These are phyloP conservation scores for Protomyces macrosporus DNA, from an alignment of 1,139 yeast species.

Conservation along the genomic window DNA sequence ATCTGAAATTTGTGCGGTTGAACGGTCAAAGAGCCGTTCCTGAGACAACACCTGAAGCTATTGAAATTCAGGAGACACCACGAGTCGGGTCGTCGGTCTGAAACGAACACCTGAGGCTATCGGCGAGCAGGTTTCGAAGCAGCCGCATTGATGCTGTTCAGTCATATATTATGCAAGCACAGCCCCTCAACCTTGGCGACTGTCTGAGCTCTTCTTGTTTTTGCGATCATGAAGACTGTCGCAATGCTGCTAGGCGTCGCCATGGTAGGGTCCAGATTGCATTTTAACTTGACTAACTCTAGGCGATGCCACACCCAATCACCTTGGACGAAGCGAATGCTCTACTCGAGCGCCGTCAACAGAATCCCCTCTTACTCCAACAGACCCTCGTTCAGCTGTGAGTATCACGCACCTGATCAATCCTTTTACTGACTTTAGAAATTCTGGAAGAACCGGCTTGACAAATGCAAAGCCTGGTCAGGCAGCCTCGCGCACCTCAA, in stretches of 20 bases:
- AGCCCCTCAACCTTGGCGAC: not conserved
- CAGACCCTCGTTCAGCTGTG: not conserved
- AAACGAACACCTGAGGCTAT: no score
- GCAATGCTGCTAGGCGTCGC: not conserved
- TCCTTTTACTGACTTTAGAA: not conserved
- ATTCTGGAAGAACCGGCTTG: not conserved
- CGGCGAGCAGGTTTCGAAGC: no score
- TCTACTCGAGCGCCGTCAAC: not conserved
- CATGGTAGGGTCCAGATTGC: not conserved
- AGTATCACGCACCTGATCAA: no score
- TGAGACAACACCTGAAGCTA: not conserved
- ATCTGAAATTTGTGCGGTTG: not conserved
- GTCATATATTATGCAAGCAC: not conserved
- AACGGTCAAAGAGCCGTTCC: not conserved
- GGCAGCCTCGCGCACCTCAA: not conserved
- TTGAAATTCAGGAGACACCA: no score
- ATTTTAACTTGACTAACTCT: not conserved
- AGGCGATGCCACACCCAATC: not conserved
- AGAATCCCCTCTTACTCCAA: not conserved
- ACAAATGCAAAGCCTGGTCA: not conserved
- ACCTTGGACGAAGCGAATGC: not conserved
- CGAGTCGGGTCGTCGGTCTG: no score
- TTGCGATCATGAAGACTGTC: not conserved
- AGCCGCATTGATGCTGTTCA: not conserved
- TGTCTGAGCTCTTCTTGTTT: not conserved